phyloP scores from a whole-genome alignment of 2,329 filamentous ascomycete genomes.

The Aspergillus latus region DNA sequence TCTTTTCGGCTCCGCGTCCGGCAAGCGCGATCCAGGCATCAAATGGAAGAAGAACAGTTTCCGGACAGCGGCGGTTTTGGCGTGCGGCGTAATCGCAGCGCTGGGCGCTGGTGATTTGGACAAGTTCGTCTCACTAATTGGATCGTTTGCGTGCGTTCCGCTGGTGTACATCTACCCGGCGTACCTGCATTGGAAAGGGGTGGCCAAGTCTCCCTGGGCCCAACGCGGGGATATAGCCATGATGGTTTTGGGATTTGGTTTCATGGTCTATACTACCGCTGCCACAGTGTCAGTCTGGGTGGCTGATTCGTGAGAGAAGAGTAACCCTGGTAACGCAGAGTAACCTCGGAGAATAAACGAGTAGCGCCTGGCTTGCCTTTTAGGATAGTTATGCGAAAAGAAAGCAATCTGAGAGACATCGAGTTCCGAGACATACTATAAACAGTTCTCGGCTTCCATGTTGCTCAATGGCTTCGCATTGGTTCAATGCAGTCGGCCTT shows the following conservation, averaged over 20 bases:
- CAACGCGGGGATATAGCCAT: slow-evolving; percentile 63
- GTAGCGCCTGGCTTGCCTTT: too few species aligned
- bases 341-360: background rate
- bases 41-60: slow-evolving; percentile 99
- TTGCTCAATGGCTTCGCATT: too few species aligned
- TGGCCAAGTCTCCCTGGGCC: slow-evolving; percentile 57
- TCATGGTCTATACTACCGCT: slow-evolving; percentile 70
- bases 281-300: slow-evolving; percentile 54
- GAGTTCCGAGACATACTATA: too few species aligned
- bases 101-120: slow-evolving; percentile 86
- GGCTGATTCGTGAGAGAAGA: slow-evolving; percentile 5
- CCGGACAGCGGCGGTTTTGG: slow-evolving; percentile 80
- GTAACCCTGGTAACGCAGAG: background rate
- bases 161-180: slow-evolving; percentile 94
- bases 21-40: slow-evolving; percentile 94
- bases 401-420: too few species aligned
- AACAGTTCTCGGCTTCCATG: too few species aligned
- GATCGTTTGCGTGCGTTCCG: slow-evolving; percentile 94
- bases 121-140: slow-evolving; percentile 92
- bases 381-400: too few species aligned
- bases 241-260: slow-evolving; percentile 62
- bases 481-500: too few species aligned
- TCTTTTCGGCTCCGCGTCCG: slow-evolving; percentile 79
- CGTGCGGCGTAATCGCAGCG: slow-evolving; percentile 86
- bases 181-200: slow-evolving; percentile 66